Evolutionary conservation across 2,329 filamentous ascomycete species (phyloP), one percentile per base, ranked within the genome.

Genomic region (Xylogone sp.): DNA sequence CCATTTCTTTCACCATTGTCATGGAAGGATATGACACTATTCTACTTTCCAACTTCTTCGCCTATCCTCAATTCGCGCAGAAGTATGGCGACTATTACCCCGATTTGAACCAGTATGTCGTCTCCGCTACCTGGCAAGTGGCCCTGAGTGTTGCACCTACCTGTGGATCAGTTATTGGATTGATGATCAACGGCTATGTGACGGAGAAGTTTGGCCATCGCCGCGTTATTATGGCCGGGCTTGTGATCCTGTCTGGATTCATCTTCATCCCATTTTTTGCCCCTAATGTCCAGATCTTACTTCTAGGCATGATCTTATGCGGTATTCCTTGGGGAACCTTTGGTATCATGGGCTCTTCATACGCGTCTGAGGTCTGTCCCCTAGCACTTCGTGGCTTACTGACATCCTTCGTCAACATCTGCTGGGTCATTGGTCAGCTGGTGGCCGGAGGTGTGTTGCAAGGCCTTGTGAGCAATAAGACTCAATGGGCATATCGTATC

Each of bases 301-400:
- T 76, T 2, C 69, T 70, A 1, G 74, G 71, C 21, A 72, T 76
- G 57, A 74, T 78, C 27, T 64, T 77, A 19, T 74, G 71, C 48
- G 72, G 75, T 50, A 69, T 77, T 48, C 75, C 75, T 3, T 78
- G 75, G 73, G 74, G 74, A 44, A 70, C 75, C 7, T 76, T 76
- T 62, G 72, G 75, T 59, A 76, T 74, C 2, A 57, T 60, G 22
- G 59, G 58, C 3, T 55, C 50, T 8, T 29, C 31, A 9, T 62
- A 64, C 31, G 59, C 62, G 2, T 59, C 42, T 16, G 61, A 63
- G 9, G 60, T 62, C 1, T 58, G 56, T 13, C 59, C 61, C 7
- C 59, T 59, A 8, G 54, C 62, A 8, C 51, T 64, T 3, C 44
- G 61, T 19, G 53, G 59, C 0, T 64, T 63, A 31, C 47, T 46